Percentiles rank a stretch among this genome's conserved stretches.
Conservation (phyloP, 352 stramenopile genomes). For the Phytopythium boreale region DNA sequence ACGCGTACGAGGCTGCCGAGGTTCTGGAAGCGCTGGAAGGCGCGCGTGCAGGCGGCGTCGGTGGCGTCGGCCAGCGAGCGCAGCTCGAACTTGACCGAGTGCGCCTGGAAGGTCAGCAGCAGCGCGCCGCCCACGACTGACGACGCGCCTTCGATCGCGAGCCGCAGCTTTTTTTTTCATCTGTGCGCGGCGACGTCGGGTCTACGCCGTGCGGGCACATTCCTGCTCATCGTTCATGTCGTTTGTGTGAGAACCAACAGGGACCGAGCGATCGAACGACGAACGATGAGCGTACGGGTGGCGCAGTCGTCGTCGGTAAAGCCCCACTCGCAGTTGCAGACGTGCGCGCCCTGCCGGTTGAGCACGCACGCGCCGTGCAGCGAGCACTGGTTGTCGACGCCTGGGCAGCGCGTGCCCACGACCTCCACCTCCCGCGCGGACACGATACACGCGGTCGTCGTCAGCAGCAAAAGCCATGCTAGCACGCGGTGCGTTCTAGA, state of each 20-base stretch:
- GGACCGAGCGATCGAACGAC: background rate
- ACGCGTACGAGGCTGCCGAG: constrained; percentile 44
- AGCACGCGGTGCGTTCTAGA: constrained; percentile 4
- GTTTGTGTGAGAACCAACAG: constrained; percentile 1
- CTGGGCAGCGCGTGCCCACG: constrained; percentile 42
- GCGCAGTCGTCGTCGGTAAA: constrained; percentile 58
- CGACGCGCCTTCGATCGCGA: constrained; percentile 26
- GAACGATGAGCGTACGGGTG: constrained; percentile 31
- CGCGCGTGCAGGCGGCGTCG: constrained; percentile 46
- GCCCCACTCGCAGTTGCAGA: constrained; percentile 82
- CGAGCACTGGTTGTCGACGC: constrained; percentile 62
- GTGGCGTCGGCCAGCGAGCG: constrained; percentile 43
- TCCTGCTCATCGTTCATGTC: constrained; percentile 21
- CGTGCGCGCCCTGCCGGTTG: constrained; percentile 54
- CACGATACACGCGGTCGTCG: background rate
- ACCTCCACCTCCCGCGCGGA: constrained; percentile 15
- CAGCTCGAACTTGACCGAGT: constrained; percentile 67
- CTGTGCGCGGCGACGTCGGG: constrained; percentile 29
- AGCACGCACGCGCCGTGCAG: constrained; percentile 63
- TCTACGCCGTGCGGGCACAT: constrained; percentile 73
- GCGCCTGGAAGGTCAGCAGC: constrained; percentile 58
- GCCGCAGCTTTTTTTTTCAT: constrained; percentile 56
- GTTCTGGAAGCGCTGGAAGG: constrained; percentile 74
- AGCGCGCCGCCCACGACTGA: constrained; percentile 36
- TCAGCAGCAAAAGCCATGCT: constrained; percentile 6